Evolutionary conservation across 805 yeast species (phyloP).

Genomic region (Ogataea nakhonphanomensis): DNA sequence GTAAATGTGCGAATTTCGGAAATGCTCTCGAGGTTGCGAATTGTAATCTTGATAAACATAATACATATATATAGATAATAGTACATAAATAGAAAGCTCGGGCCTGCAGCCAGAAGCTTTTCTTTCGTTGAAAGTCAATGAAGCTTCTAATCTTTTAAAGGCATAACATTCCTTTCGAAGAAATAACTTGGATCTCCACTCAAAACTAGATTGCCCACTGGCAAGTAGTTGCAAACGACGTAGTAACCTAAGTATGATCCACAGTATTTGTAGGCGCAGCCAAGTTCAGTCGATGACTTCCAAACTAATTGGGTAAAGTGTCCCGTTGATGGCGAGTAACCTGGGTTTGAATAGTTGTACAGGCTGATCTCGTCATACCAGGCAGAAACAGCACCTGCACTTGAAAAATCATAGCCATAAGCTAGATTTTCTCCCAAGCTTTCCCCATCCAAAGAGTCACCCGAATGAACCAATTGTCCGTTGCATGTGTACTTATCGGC

Average conservation of each 20-base stretch:
- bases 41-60: no score
- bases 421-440: constrained; percentile 76
- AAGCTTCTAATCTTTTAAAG: constrained; percentile 9
- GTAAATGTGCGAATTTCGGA: no score
- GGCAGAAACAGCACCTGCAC: constrained; percentile 59
- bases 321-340: constrained; percentile 51
- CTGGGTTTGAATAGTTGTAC: constrained; percentile 52
- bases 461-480: constrained; percentile 59
- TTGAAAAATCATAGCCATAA: constrained; percentile 51
- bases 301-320: constrained; percentile 84
- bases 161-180: constrained; percentile 35
- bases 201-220: constrained; percentile 69
- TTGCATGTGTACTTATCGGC: constrained; percentile 56
- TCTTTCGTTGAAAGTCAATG: no score
- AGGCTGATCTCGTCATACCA: constrained; percentile 67
- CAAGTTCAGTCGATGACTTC: constrained; percentile 57
- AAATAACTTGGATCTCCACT: constrained; percentile 26
- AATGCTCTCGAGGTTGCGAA: no score
- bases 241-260: constrained; percentile 44
- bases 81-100: no score
- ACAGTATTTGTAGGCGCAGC: constrained; percentile 72
- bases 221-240: constrained; percentile 69
- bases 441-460: constrained; percentile 46
- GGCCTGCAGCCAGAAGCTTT: no score
- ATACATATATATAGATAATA: no score